phyloP scores from a whole-genome alignment of 257 asterid genomes.

The Henckelia pumila region DNA sequence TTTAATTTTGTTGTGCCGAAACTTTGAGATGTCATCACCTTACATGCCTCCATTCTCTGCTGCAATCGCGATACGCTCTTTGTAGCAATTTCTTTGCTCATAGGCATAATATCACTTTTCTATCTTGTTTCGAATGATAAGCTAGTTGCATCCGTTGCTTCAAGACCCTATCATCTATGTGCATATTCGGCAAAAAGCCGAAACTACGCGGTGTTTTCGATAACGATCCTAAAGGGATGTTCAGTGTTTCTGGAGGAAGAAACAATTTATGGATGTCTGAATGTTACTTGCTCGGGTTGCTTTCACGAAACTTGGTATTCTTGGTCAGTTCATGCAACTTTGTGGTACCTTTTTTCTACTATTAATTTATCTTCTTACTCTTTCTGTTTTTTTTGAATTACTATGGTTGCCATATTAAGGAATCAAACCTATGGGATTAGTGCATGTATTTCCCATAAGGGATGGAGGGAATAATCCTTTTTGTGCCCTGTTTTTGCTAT shows the following conservation, averaged over 20 bases:
- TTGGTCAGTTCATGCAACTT: neutral
- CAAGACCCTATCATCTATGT: no score
- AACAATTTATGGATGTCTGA: neutral
- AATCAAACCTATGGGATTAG: neutral
- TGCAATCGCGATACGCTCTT: no score
- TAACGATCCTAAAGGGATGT: no score
- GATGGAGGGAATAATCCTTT: neutral
- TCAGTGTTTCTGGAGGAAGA: no score
- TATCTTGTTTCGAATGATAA: no score
- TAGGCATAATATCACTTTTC: no score
- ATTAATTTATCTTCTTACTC: neutral
- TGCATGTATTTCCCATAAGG: neutral
- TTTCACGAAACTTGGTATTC: neutral
- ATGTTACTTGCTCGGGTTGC: neutral
- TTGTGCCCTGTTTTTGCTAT: neutral
- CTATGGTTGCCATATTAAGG: neutral
- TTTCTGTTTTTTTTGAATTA: neutral
- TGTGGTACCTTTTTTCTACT: neutral
- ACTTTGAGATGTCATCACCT: neutral
- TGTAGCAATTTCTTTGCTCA: no score
- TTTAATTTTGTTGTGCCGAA: neutral
- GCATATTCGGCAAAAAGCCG: no score
- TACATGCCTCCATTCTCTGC: no score
- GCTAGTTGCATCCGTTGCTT: no score
- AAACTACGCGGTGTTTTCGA: neutral